Percentiles rank a stretch among this genome's conserved stretches.
Evolutionary conservation across 2,329 filamentous ascomycete genomes (phyloP).

Genomic region (Zasmidium angulare): DNA sequence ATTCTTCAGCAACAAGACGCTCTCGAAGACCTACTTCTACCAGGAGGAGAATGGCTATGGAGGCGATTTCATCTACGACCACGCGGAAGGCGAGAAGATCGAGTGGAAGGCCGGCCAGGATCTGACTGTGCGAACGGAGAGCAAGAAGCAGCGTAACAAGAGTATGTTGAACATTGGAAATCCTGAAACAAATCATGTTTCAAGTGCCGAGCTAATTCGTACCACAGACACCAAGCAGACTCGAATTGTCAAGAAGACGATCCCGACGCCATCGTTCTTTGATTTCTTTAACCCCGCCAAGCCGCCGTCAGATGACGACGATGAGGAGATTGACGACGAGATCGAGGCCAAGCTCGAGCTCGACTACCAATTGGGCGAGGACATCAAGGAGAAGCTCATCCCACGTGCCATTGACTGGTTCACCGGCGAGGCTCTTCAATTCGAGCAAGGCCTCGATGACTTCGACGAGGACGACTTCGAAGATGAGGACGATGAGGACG

Average conservation of each 20-base stretch:
- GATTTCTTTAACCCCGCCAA: conserved; percentile 98
- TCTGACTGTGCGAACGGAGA: conserved; percentile 89
- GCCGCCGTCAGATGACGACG: conserved; percentile 75
- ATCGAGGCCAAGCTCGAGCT: conserved; percentile 97
- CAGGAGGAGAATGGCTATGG: conserved; percentile 98
- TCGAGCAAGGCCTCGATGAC: conserved; percentile 88
- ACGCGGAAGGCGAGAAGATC: conserved; percentile 96
- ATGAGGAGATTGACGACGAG: conserved; percentile 80
- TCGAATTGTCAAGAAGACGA: conserved; percentile 97
- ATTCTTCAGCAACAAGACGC: conserved; percentile 94
- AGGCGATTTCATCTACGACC: conserved; percentile 99
- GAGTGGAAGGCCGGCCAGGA: conserved; percentile 94
- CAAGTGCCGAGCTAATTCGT: conserved; percentile 20
- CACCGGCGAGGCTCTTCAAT: conserved; percentile 94
- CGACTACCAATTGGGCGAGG: conserved; percentile 97
- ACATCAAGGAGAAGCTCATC: conserved; percentile 99
- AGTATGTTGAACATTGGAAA: conserved; percentile 60
- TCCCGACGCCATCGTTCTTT: conserved; percentile 94
- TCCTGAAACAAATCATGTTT: conserved; percentile 1
- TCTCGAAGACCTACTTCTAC: conserved; percentile 99
- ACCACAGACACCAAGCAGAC: conserved; percentile 93
- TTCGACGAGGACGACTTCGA: conserved; percentile 79
- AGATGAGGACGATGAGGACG: conserved; percentile 90
- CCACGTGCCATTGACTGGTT: conserved; percentile 99
- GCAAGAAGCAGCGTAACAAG: conserved; percentile 99